A percentile compares a stretch with the other conserved stretches of the same genome.
Conservation (phyloP, 768 basidiomycete genomes). For the Pleurotus platypus region DNA sequence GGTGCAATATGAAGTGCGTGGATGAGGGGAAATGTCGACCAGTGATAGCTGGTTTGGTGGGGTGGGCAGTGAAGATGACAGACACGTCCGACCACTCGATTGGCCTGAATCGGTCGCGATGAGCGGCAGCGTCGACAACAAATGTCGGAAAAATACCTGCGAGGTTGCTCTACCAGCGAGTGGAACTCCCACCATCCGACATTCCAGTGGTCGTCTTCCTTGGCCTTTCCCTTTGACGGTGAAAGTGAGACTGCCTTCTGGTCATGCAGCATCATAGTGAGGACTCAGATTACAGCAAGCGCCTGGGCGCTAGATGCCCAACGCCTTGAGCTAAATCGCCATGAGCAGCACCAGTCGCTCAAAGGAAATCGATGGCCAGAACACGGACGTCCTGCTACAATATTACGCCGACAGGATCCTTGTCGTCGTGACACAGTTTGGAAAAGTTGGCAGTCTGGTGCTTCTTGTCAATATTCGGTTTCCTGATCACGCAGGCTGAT, state of each 20-base stretch:
- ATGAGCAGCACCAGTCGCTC: constrained; percentile 42
- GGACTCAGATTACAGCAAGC: background rate
- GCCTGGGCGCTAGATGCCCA: background rate
- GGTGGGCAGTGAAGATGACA: constrained; percentile 66
- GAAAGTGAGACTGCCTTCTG: constrained; percentile 24
- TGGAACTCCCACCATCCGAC: constrained; percentile 75
- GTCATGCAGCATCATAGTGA: constrained; percentile 15
- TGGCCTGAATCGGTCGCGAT: constrained; percentile 39
- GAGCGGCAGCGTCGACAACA: background rate
- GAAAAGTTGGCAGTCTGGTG: constrained; percentile 88
- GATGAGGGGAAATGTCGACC: constrained; percentile 70
- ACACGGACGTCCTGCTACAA: constrained; percentile 77
- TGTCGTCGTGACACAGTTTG: constrained; percentile 86
- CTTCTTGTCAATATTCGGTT: constrained; percentile 14
- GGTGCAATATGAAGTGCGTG: constrained; percentile 56
- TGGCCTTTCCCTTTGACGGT: constrained; percentile 52
- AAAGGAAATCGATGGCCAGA: constrained; percentile 47
- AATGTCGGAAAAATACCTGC: constrained; percentile 37
- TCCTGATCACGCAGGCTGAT: constrained; percentile 2
- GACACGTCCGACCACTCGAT: constrained; percentile 70
- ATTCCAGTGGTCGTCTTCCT: constrained; percentile 51
- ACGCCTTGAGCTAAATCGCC: constrained; percentile 14
- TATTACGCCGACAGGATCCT: constrained; percentile 76
- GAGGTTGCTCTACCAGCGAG: constrained; percentile 53
- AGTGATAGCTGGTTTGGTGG: constrained; percentile 53